Conservation (phyloP, 1,284 basidiomycete species). For the Inonotus hispidus region DNA sequence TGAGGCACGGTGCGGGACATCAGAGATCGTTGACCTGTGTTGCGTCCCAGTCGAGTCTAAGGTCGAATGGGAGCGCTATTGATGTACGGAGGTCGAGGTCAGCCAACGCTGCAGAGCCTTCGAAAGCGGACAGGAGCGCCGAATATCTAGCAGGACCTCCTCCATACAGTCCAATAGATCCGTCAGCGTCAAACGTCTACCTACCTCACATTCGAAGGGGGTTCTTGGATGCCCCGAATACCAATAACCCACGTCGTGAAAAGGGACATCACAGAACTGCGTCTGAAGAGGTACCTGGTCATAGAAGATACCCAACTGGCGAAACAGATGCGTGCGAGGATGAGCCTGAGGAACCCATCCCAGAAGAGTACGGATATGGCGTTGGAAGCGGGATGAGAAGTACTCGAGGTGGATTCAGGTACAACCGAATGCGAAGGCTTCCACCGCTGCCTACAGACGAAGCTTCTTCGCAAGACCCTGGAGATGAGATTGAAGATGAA, state of each 20-base stretch:
- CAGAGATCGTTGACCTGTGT: conserved; percentile 1
- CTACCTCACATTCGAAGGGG: not conserved
- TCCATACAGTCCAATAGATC: conserved; percentile 9
- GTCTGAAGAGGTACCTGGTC: conserved; percentile 1
- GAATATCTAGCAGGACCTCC: conserved; percentile 11
- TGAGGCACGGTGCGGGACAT: not conserved
- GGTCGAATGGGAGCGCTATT: not conserved
- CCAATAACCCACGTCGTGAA: not conserved
- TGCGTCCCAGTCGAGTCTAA: not conserved
- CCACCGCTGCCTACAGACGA: not conserved
- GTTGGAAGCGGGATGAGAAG: conserved; percentile 3
- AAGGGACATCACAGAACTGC: conserved; percentile 9
- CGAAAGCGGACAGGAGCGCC: conserved; percentile 1
- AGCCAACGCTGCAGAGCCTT: conserved; percentile 8
- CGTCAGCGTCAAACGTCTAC: conserved; percentile 2
- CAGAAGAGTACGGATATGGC: conserved; percentile 13
- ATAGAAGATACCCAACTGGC: not conserved
- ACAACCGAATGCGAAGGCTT: not conserved
- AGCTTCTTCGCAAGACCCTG: too few species aligned
- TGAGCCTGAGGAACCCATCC: not conserved
- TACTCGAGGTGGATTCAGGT: not conserved
- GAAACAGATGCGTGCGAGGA: not conserved
- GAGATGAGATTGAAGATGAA: too few species aligned
- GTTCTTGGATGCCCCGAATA: conserved; percentile 2
- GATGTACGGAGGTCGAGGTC: conserved; percentile 10